These are phyloP conservation scores for Alternaria sp. DNA, from an alignment of 2,329 filamentous ascomycete genomes.

Conservation along the genomic window DNA sequence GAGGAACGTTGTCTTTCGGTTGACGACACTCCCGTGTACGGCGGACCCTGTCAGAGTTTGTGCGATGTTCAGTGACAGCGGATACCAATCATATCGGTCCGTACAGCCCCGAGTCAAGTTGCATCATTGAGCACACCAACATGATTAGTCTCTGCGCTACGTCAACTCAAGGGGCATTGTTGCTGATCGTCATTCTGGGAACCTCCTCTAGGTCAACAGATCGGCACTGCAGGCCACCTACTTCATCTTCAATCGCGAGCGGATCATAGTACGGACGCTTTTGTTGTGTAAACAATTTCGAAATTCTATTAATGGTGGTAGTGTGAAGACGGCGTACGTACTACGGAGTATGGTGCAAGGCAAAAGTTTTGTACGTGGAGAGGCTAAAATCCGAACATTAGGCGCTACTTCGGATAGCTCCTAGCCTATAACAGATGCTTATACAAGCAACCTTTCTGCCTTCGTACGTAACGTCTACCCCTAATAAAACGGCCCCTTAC, in stretches of 20 bases:
- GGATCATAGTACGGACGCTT: conserved; percentile 5
- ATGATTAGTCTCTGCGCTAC: background rate
- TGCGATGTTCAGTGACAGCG: conserved; percentile 5
- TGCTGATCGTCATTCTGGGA: conserved; percentile 8
- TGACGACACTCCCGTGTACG: background rate
- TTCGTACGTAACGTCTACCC: too few relatives aligned
- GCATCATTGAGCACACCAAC: conserved; percentile 4
- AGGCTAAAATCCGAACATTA: too few relatives aligned
- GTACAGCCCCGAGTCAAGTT: conserved; percentile 1
- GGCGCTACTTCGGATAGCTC: too few relatives aligned
- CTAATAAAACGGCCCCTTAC: too few relatives aligned
- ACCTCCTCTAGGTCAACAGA: conserved; percentile 11
- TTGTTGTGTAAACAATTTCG: conserved; percentile 3
- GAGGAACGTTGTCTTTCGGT: background rate
- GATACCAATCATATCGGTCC: background rate
- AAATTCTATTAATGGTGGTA: background rate
- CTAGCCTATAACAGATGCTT: too few relatives aligned
- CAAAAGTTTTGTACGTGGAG: too few relatives aligned
- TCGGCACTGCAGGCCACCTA: conserved; percentile 9
- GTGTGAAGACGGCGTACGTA: conserved; percentile 4
- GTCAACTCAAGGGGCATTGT: background rate
- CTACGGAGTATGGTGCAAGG: too few relatives aligned
- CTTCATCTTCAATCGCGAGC: background rate
- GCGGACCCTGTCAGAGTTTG: conserved; percentile 5
- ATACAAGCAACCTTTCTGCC: too few relatives aligned